Conservation (phyloP, 2,329 filamentous ascomycete genomes). For the Elsinoe arachidis region DNA sequence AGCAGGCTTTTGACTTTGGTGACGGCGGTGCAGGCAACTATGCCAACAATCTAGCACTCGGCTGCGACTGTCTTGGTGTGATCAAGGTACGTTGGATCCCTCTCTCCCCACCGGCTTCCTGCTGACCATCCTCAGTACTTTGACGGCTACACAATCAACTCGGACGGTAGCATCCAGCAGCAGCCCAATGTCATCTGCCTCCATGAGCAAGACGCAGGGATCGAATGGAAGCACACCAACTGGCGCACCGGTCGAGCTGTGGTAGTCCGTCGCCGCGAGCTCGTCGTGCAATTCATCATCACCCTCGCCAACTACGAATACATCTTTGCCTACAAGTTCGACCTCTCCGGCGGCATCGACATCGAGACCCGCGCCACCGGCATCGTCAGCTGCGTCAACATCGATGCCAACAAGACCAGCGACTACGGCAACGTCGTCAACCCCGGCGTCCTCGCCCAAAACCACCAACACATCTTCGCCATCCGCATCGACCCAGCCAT, state of each 20-base stretch:
- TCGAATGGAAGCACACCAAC: constrained; percentile 64
- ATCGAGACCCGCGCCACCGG: constrained; percentile 58
- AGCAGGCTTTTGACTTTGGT: constrained; percentile 63
- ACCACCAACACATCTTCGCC: constrained; percentile 63
- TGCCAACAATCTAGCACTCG: constrained; percentile 58
- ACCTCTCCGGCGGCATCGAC: constrained; percentile 53
- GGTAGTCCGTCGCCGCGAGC: constrained; percentile 52
- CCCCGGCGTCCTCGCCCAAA: constrained; percentile 56
- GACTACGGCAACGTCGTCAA: constrained; percentile 48
- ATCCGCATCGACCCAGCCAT: constrained; percentile 57
- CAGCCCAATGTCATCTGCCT: constrained; percentile 56
- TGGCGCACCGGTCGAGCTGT: constrained; percentile 55
- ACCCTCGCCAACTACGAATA: constrained; percentile 66
- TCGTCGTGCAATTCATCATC: constrained; percentile 60
- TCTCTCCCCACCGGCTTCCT: neutral
- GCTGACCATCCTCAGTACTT: constrained; percentile 38
- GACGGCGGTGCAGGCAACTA: constrained; percentile 57
- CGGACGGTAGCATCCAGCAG: constrained; percentile 45
- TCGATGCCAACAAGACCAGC: constrained; percentile 47
- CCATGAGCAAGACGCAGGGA: constrained; percentile 62
- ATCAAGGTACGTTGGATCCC: constrained; percentile 19
- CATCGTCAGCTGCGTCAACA: constrained; percentile 54
- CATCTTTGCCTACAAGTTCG: constrained; percentile 56
- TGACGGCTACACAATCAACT: constrained; percentile 45
- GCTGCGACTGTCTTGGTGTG: constrained; percentile 58